Base-by-base conservation (phyloP, 345 rosid genomes). In the Tarenaya hassleriana region DNA sequence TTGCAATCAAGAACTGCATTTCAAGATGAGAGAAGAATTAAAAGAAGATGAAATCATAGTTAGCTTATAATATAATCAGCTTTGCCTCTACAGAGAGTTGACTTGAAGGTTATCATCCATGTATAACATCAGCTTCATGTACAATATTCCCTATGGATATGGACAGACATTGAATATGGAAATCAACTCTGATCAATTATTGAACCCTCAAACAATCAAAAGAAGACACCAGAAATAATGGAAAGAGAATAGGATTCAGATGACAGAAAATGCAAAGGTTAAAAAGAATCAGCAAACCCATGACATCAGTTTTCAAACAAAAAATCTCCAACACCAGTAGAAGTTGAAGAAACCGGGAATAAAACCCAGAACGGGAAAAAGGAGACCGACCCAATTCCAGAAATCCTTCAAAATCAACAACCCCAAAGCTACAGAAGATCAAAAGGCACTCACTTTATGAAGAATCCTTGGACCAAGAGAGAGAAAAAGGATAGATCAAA, bases 1-100 rank as follows among this genome's bases (percentile, higher is more conserved):
- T 82, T 73, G 71, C 75, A 72, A 76, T 72, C 77, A 41, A 73
- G 58, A 77, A 74, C 66, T 78, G 69, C 79, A 77, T 82, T 77
- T 77, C 78, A 78, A 86, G 69, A 73, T 69, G 66, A 72, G 70
- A 67, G 54, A 29, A 59, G 32, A 68, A 55, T 70, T 64, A 57
- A 69, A 66, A 54, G 62, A 34, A 38, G 56, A 46, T 65, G 24
- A 64, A 19, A 57, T 46, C 47, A 69, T 19, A 66, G 54, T 50
- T 49, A 45, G 32, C 63, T 33, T 52, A 65, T 12, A 39, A 53
- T 34, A 67, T 24, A 73, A 48, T 47, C 52, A 55, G 39, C 41
- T 46, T 16, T 47, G 11, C 13, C 9, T 35, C 41, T 60, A 66
- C 13, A 41, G 51, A 58, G 71, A 60, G 63, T 60, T 66, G 66